phyloP scores from a whole-genome alignment of 2,329 filamentous ascomycete species.

The Simplicillium aogashimaense region DNA sequence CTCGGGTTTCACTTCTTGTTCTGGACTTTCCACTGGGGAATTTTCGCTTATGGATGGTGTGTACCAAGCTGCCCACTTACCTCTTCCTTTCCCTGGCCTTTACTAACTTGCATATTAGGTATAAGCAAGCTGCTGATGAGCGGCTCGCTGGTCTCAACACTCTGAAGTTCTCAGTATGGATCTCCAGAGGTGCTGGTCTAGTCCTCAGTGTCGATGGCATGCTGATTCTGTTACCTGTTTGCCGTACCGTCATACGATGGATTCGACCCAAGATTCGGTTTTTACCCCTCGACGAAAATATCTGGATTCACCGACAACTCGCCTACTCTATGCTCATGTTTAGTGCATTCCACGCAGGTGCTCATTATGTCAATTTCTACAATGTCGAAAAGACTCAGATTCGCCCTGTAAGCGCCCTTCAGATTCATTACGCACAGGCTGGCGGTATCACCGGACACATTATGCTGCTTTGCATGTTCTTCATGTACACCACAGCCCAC shows the following conservation, averaged over 20 bases:
- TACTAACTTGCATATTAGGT: constrained; percentile 42
- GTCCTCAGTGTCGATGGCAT: constrained; percentile 76
- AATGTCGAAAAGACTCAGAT: constrained; percentile 84
- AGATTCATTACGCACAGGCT: constrained; percentile 85
- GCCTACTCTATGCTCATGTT: constrained; percentile 85
- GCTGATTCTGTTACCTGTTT: constrained; percentile 89
- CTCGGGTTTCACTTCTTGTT: constrained; percentile 73
- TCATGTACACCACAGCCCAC: constrained; percentile 97
- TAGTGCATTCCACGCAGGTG: constrained; percentile 62
- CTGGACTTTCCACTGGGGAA: constrained; percentile 64
- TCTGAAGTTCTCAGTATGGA: constrained; percentile 84
- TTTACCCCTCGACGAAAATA: constrained; percentile 88
- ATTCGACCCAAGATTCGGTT: constrained; percentile 80
- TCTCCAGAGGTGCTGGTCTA: constrained; percentile 86
- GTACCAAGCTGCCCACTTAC: constrained; percentile 17
- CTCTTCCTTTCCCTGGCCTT: background rate
- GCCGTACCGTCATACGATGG: constrained; percentile 76
- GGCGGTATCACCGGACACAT: constrained; percentile 93
- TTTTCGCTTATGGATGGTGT: constrained; percentile 85
- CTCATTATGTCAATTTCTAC: constrained; percentile 98
- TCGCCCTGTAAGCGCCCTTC: constrained; percentile 66
- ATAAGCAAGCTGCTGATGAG: constrained; percentile 59
- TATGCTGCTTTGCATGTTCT: constrained; percentile 97
- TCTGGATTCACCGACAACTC: constrained; percentile 94
- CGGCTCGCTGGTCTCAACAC: constrained; percentile 70